phyloP scores from a whole-genome alignment of 2,329 filamentous ascomycete species.

The Arthrocladium fulminans region DNA sequence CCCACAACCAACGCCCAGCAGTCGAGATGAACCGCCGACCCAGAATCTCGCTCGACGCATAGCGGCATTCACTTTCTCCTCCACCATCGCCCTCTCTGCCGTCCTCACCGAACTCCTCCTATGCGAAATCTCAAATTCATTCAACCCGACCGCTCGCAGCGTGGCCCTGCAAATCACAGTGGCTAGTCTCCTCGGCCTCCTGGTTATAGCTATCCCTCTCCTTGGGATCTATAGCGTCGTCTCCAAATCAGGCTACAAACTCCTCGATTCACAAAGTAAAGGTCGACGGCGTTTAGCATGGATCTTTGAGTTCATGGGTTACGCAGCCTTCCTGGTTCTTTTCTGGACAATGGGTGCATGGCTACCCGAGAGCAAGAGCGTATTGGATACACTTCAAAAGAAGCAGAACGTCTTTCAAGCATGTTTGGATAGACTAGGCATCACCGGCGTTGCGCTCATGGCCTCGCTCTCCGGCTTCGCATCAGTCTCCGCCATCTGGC shows the following conservation, averaged over 20 bases:
- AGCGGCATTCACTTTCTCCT: constrained; percentile 60
- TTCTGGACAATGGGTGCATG: constrained; percentile 70
- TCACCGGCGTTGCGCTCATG: constrained; percentile 81
- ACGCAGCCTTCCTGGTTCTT: constrained; percentile 58
- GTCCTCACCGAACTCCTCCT: constrained; percentile 74
- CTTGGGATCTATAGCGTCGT: constrained; percentile 64
- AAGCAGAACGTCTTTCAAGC: constrained; percentile 45
- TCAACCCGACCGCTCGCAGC: constrained; percentile 58
- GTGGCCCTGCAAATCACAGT: constrained; percentile 62
- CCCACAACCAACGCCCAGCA: constrained; percentile 15
- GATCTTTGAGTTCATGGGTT: constrained; percentile 53
- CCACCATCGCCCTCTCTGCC: constrained; percentile 66
- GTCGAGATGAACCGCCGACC: constrained; percentile 21
- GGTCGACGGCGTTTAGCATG: constrained; percentile 54
- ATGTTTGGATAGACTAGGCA: constrained; percentile 59
- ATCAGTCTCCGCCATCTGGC: constrained; percentile 79
- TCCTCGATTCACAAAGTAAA: constrained; percentile 46
- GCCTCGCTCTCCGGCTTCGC: constrained; percentile 81
- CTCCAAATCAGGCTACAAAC: constrained; percentile 50
- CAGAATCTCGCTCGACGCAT: constrained; percentile 27
- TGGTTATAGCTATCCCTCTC: constrained; percentile 68
- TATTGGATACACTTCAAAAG: constrained; percentile 28
- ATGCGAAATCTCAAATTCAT: constrained; percentile 70
- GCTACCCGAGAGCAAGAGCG: constrained; percentile 43
- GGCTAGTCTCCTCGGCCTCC: constrained; percentile 59